Evolutionary conservation across 768 basidiomycete species (phyloP).

Genomic region (Termitomyces eurrhizus): DNA sequence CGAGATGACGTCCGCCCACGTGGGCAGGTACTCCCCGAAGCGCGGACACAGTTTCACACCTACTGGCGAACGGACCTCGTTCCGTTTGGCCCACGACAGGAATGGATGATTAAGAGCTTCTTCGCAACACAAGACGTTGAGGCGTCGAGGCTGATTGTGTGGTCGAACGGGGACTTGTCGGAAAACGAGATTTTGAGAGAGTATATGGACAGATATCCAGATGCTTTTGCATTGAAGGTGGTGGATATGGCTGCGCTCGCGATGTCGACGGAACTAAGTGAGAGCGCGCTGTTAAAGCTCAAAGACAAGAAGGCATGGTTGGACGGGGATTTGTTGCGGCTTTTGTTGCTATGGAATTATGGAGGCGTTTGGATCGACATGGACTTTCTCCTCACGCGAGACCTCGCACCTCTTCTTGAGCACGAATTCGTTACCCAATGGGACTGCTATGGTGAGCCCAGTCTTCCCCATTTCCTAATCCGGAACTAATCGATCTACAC

Average conservation of each 20-base stretch:
- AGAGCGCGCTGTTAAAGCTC: slow-evolving; percentile 50
- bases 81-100: slow-evolving; percentile 76
- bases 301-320: slow-evolving; percentile 87
- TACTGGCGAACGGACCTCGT: slow-evolving; percentile 94
- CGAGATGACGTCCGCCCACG: slow-evolving; percentile 13
- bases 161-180: slow-evolving; percentile 84
- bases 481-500: not conserved
- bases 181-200: slow-evolving; percentile 50
- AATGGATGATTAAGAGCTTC: slow-evolving; percentile 89
- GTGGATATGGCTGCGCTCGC: slow-evolving; percentile 70
- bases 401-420: slow-evolving; percentile 82
- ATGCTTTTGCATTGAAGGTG: slow-evolving; percentile 64
- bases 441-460: slow-evolving; percentile 88
- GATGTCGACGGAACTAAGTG: slow-evolving; percentile 72
- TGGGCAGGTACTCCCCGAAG: slow-evolving; percentile 29
- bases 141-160: slow-evolving; percentile 68
- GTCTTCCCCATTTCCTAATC: not conserved
- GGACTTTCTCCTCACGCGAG: slow-evolving; percentile 90
- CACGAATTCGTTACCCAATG: slow-evolving; percentile 98
- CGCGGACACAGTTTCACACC: slow-evolving; percentile 74
- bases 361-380: slow-evolving; percentile 98
- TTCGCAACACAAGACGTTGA: slow-evolving; percentile 83
- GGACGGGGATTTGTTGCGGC: slow-evolving; percentile 88
- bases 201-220: slow-evolving; percentile 62
- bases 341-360: slow-evolving; percentile 83